Evolutionary conservation across 495 filamentous ascomycete species (phyloP), one percentile per base, ranked within the genome.

Genomic region (Penicillium herquei): DNA sequence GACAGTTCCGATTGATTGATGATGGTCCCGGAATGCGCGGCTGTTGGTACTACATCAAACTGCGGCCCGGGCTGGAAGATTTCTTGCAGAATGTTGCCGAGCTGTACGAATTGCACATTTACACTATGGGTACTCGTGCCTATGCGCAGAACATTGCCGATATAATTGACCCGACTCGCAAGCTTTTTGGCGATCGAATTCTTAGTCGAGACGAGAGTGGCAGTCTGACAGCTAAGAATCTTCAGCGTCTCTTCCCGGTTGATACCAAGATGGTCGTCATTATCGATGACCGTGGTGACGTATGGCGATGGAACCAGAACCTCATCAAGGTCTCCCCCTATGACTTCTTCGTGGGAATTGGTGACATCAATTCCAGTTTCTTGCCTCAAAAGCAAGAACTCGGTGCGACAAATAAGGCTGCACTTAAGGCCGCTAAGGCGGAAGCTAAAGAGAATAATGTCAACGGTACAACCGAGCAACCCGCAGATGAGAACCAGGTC

Each of bases 231-330:
- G 84, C 87, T 40, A 99, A 99, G 77, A 93, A 83, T 54, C 79
- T 99, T 7, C 87, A 96, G 65, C 84, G 95, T 13, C 70, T 99
- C 34, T 99, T 99, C 69, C 94, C 94, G 13, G 89, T 95, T 41
- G 94, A 96, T 72, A 97, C 92, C 9, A 93, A 96, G 73, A 99
- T 99, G 94, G 94, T 96, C 16, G 91, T 96, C 30, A 96, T 99
- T 64, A 99, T 99, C 56, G 94, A 99, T 69, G 94, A 99, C 65
- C 83, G 94, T 60, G 91, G 90, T 33, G 94, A 99, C 68, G 92
- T 99, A n/a, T 99, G 94, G 94, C 85, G 87, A 45, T 98, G 95
- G 82, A 87, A 87, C 61, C 82, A 87, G 10, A 97, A 99, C 62
- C 80, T 99, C 18, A 90, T 99, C 74, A 96, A 95, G 72, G 95